These are phyloP conservation scores for Suillus hirtellus DNA, from an alignment of 768 basidiomycete genomes.

Conservation along the genomic window DNA sequence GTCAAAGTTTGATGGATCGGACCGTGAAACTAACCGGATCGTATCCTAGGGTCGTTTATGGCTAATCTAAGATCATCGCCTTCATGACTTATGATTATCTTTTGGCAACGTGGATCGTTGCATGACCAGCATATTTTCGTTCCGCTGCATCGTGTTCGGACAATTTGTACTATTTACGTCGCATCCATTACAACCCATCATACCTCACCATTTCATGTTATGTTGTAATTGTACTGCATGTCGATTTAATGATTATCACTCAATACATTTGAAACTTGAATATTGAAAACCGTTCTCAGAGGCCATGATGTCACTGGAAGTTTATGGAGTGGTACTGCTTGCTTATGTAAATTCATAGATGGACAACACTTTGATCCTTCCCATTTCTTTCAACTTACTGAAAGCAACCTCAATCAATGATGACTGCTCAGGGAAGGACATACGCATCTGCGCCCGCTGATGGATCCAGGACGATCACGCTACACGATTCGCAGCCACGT, in stretches of 20 bases:
- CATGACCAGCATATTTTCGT: constrained; percentile 12
- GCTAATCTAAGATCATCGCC: constrained; percentile 29
- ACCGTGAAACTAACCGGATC: constrained; percentile 13
- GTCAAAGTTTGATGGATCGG: constrained; percentile 7
- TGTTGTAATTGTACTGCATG: constrained; percentile 26
- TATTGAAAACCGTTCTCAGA: background rate
- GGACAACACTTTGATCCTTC: background rate
- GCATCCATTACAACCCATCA: constrained; percentile 21
- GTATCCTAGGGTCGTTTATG: constrained; percentile 41
- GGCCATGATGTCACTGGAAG: background rate
- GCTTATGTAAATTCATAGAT: constrained; percentile 5
- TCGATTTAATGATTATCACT: constrained; percentile 21
- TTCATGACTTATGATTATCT: constrained; percentile 10
- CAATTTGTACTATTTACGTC: constrained; percentile 26
- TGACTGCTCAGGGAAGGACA: constrained; percentile 31
- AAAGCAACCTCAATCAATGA: constrained; percentile 14
- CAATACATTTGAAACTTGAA: background rate
- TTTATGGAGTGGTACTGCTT: background rate
- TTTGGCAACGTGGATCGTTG: constrained; percentile 35
- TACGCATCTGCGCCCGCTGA: constrained; percentile 46
- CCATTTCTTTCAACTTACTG: background rate
- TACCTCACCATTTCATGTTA: constrained; percentile 17
- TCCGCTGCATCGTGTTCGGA: constrained; percentile 25
- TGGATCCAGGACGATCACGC: constrained; percentile 56
- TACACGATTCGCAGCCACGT: constrained; percentile 39